Evolutionary conservation across 768 basidiomycete genomes (phyloP), one percentile per base, ranked within the genome.

Genomic region (Podaxis sp.): DNA sequence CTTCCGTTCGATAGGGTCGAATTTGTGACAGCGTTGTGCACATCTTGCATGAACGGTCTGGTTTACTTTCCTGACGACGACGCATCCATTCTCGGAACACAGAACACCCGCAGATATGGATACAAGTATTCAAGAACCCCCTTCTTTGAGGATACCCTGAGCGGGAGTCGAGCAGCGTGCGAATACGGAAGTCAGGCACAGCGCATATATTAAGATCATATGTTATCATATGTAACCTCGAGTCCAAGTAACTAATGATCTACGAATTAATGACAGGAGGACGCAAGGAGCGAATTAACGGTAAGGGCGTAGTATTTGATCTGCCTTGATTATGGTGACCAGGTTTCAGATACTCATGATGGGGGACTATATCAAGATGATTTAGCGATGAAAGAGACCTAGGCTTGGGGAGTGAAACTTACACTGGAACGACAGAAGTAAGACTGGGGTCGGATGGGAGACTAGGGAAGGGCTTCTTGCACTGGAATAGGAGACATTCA

Each of bases 371-470:
- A 37, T 4, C 26, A 10, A 36, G 8, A 6, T 12, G 38, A 13
- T 36, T 44, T 8, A 41, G 20, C 40, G 30, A n/a, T 24, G 15
- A 3, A 20, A 17, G 20, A 36, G 4, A 49, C 26, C 2, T n/a
- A 2, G 33, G 24, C 15, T n/a, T 20, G 5, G 13, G 13, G 4
- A 54, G 33, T 17, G 20, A 40, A 20, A 44, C 59, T 41, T 53
- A 60, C 59, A 60, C 51, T 5, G 59, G 60, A 28, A 44, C 60
- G 22, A 55, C 53, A 2, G 60, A 54, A 33, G 60, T 54, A 11
- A 55, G 53, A 24, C 41, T 55, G 22, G 60, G 60, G 53, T 62
- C 40, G 12, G 60, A 46, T 20, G 60, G 60, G 13, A 55, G 26
- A 11, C 17, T n/a, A 15, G 60, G 60, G 60, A 62, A 62, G 7